Base-by-base conservation (phyloP, 345 rosid species). In the Lumnitzera littorea region DNA sequence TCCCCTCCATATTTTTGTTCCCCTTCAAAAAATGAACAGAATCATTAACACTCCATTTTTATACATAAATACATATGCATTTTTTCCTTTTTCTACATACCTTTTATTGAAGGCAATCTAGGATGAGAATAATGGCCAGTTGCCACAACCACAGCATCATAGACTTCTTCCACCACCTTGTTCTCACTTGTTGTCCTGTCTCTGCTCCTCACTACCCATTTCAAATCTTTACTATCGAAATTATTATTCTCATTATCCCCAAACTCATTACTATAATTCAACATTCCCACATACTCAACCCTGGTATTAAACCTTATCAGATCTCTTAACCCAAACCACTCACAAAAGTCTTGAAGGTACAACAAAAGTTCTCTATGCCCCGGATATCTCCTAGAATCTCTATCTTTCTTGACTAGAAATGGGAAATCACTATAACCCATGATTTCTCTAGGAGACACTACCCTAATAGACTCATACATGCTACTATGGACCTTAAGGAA, bases 401-500 rank as follows among this genome's bases (percentile, higher is more conserved):
- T 80, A 2, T 80, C 89, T 71, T 80, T 83, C 82, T 87, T 87
- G 48, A 81, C 75, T 70, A 75, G 25, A 70, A 91, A 89, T 0
- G 98, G 98, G 61, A 89, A 91, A 70, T 91, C 98, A 1, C 85
- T 82, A 64, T 52, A 89, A 13, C 98, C 98, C 96, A 87, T 91
- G 68, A 85, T 84, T 70, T 91, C 98, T 70, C 96, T 85, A 0
- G 98, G 96, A 14, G 92, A 84, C 2, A 67, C 59, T 20, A 82
- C 67, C 72, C 98, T 78, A 51, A 91, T 67, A 16, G 98, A 91
- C 11, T 74, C 75, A 70, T 91, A 91, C n/a, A 91, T 73, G 74
- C 98, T 91, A 48, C 98, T 89, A 50, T 91, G 98, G 29, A 84
- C 88, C 53, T 73, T 74, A 2, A 82, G 71, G 61, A 72, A 72